phyloP scores from a whole-genome alignment of 2,329 filamentous ascomycete genomes.

The Aureobasidium musti region DNA sequence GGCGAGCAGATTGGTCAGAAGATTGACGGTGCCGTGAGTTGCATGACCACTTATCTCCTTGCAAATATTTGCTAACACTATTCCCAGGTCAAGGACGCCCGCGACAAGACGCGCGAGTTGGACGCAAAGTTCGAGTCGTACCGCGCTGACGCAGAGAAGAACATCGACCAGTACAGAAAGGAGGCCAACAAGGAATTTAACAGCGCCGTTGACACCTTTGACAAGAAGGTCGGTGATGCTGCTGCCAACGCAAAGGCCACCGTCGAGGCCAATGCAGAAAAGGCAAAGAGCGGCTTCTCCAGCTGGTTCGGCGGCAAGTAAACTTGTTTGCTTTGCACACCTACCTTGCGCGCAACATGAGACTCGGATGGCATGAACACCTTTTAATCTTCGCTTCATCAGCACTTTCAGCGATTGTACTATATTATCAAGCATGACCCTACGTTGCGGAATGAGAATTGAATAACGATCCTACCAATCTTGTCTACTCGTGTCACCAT shows the following conservation, averaged over 20 bases:
- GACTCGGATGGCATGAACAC: constrained; percentile 22
- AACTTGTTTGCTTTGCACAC: neutral
- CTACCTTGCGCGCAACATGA: neutral
- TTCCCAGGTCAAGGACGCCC: constrained; percentile 39
- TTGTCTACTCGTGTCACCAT: neutral
- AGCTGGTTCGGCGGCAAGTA: constrained; percentile 70
- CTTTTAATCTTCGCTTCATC: constrained; percentile 13
- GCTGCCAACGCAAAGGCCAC: constrained; percentile 18
- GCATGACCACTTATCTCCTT: too few species aligned
- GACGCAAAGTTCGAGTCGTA: constrained; percentile 60
- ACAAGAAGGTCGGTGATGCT: constrained; percentile 67
- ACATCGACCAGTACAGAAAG: constrained; percentile 63
- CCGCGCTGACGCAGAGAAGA: constrained; percentile 60
- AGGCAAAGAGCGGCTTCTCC: constrained; percentile 81
- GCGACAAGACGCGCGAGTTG: constrained; percentile 60
- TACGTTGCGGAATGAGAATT: neutral
- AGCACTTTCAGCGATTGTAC: constrained; percentile 28
- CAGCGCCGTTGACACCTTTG: constrained; percentile 69
- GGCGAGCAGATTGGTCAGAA: constrained; percentile 58
- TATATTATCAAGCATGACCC: constrained; percentile 5
- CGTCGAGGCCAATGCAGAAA: constrained; percentile 65
- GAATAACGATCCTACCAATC: constrained; percentile 12
- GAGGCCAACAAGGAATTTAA: constrained; percentile 60
- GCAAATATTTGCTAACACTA: neutral
- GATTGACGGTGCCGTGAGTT: constrained; percentile 65